phyloP scores from a whole-genome alignment of 2,329 filamentous ascomycete species.

The Pseudophaeomoniella oleicola region DNA sequence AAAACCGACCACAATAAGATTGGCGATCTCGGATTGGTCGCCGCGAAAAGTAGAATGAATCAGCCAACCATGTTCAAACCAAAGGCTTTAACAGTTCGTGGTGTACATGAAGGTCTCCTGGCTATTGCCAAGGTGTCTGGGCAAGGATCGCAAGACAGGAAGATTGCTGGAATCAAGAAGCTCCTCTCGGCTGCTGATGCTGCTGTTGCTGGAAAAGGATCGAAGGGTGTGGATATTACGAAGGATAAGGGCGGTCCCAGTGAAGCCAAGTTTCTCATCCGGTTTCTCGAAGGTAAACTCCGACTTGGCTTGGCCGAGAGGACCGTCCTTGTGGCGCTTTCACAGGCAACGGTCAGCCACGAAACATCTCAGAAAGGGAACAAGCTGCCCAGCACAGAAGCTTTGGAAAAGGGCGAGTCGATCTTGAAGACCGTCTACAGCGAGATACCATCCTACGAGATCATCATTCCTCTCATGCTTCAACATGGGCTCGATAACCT shows the following conservation, averaged over 20 bases:
- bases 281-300: conserved; percentile 89
- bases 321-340: conserved; percentile 77
- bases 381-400: conserved; percentile 55
- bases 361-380: conserved; percentile 57
- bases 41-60: conserved; percentile 86
- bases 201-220: conserved; percentile 51
- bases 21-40: conserved; percentile 85
- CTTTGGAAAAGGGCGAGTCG: conserved; percentile 70
- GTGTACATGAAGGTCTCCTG: conserved; percentile 78
- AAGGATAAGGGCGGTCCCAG: conserved; percentile 89
- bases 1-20: conserved; percentile 94
- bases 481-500: conserved; percentile 74
- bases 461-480: conserved; percentile 81
- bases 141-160: conserved; percentile 74
- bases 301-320: conserved; percentile 82
- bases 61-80: conserved; percentile 98
- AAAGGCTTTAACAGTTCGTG: conserved; percentile 72
- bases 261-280: conserved; percentile 85
- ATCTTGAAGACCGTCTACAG: conserved; percentile 86
- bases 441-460: conserved; percentile 87
- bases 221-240: conserved; percentile 58
- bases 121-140: conserved; percentile 76
- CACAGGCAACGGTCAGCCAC: conserved; percentile 75
- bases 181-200: conserved; percentile 81
- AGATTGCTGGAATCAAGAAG: conserved; percentile 93